Conservation (phyloP, 257 asterid species). For the Nicotiana benthamiana region DNA sequence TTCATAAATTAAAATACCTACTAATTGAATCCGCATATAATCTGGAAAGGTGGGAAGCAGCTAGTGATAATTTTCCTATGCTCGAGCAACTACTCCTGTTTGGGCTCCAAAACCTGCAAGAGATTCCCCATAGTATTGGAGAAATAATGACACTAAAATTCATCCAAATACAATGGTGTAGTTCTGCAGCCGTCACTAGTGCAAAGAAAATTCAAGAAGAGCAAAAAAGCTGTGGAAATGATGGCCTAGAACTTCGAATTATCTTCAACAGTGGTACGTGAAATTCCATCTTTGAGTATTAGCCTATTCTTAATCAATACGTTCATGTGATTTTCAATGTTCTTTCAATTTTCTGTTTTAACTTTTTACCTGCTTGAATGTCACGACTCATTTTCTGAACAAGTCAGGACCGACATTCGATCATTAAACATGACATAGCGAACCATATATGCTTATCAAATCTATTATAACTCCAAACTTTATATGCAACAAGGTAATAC, state of each 20-base stretch:
- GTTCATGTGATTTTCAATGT: too few species aligned
- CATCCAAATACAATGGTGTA: background rate
- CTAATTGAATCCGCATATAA: background rate
- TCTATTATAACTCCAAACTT: too few species aligned
- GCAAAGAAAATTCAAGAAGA: background rate
- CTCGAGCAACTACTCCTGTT: background rate
- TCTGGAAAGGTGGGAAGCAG: background rate
- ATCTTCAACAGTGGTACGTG: background rate
- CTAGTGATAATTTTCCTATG: background rate
- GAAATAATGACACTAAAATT: background rate
- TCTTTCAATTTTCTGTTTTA: too few species aligned
- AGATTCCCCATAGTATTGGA: background rate
- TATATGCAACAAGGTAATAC: too few species aligned
- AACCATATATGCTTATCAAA: too few species aligned
- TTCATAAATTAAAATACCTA: background rate
- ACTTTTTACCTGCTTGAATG: too few species aligned
- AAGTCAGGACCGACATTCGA: too few species aligned
- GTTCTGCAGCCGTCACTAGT: background rate
- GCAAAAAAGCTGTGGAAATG: background rate
- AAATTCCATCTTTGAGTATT: background rate
- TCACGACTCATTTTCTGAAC: too few species aligned
- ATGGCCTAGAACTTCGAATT: background rate
- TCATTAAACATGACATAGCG: too few species aligned
- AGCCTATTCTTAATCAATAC: background rate
- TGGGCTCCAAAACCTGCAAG: background rate